Evolutionary conservation across 192 early-diverging fungal species (phyloP).

Genomic region (Coemansia sp.): DNA sequence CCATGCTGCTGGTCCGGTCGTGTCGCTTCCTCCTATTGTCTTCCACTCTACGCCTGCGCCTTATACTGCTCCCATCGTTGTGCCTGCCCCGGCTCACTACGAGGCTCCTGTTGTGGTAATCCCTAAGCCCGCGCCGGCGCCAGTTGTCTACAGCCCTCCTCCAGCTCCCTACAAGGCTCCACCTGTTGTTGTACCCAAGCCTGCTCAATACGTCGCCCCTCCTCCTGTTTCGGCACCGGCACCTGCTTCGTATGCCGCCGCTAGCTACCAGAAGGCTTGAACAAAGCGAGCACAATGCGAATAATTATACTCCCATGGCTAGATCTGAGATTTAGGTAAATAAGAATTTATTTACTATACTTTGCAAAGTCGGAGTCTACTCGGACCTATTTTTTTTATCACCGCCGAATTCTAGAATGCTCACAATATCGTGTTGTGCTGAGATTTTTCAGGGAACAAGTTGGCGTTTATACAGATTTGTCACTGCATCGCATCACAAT

Average conservation of each 20-base stretch:
- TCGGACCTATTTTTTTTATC: too few relatives aligned
- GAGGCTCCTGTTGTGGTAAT: conserved; percentile 2
- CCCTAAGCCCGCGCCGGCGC: conserved; percentile 5
- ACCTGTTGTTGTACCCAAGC: conserved; percentile 3
- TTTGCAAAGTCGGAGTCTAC: too few relatives aligned
- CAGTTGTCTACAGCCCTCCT: conserved; percentile 13
- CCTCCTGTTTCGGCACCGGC: conserved; percentile 9
- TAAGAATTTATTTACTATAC: not conserved
- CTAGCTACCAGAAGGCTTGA: conserved; percentile 10
- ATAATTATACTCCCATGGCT: not conserved
- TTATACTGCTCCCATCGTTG: conserved; percentile 9
- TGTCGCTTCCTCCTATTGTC: conserved; percentile 10
- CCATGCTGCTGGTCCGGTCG: not conserved
- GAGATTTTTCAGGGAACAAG: too few relatives aligned
- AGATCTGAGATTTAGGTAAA: not conserved
- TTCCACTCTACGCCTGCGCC: conserved; percentile 17
- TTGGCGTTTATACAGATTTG: too few relatives aligned
- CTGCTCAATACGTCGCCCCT: conserved; percentile 1
- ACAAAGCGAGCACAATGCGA: not conserved
- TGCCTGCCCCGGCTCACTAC: conserved; percentile 23
- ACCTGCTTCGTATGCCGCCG: conserved; percentile 5
- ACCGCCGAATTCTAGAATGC: too few relatives aligned
- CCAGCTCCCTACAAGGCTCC: conserved; percentile 16
- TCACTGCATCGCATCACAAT: too few relatives aligned
- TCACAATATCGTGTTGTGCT: too few relatives aligned